Evolutionary conservation across 768 basidiomycete genomes (phyloP).

Genomic region (Boletales sp.): DNA sequence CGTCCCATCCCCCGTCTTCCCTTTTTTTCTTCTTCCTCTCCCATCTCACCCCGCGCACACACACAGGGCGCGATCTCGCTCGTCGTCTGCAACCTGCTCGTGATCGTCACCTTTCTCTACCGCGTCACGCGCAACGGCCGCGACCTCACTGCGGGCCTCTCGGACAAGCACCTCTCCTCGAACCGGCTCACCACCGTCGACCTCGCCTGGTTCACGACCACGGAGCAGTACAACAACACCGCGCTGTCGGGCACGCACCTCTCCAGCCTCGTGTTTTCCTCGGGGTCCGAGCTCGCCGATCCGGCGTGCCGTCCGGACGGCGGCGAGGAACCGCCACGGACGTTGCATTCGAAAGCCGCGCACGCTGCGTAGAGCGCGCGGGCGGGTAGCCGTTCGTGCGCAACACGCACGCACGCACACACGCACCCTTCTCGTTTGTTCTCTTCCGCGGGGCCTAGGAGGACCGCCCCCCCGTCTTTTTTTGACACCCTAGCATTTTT

Average conservation of each 20-base stretch:
- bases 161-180: constrained; percentile 3
- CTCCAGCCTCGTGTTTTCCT: neutral
- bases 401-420: too few relatives aligned
- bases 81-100: constrained; percentile 41
- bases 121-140: constrained; percentile 9
- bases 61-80: constrained; percentile 35
- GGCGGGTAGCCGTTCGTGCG: too few relatives aligned
- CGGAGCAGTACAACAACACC: neutral
- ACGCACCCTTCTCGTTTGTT: too few relatives aligned
- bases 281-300: too few relatives aligned
- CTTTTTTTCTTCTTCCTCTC: neutral
- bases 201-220: constrained; percentile 6
- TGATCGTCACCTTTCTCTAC: constrained; percentile 35
- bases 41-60: neutral
- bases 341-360: too few relatives aligned
- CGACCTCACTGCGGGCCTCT: constrained; percentile 8
- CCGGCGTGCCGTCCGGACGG: too few relatives aligned
- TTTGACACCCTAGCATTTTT: too few relatives aligned
- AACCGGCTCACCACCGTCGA: constrained; percentile 26
- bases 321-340: too few relatives aligned
- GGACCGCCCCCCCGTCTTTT: too few relatives aligned
- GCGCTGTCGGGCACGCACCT: too few relatives aligned
- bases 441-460: too few relatives aligned
- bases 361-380: too few relatives aligned
- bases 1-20: neutral